Conservation (phyloP, 352 stramenopile genomes). For the Aphanomyces invadans region DNA sequence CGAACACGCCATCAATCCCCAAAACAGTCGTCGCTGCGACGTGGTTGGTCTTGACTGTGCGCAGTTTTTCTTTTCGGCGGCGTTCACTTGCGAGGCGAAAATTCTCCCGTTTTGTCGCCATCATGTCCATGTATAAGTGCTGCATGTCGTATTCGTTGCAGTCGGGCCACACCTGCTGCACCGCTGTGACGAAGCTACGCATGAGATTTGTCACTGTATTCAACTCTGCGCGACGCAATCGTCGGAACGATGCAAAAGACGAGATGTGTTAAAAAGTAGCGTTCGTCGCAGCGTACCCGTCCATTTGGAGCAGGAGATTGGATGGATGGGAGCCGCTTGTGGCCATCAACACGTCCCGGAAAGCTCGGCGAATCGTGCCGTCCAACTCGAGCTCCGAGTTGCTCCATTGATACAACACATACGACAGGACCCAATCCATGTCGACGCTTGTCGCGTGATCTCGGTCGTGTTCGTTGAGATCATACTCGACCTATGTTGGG, state of each 20-base stretch:
- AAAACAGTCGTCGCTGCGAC: slow-evolving; percentile 17
- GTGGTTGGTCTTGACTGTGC: background rate
- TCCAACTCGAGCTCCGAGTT: slow-evolving; percentile 4
- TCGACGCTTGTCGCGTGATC: background rate
- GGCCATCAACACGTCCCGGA: slow-evolving; percentile 2
- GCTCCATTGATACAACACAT: slow-evolving; percentile 5
- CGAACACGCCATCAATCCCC: slow-evolving; percentile 23
- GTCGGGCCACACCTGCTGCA: slow-evolving; percentile 3
- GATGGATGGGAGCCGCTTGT: slow-evolving; percentile 3
- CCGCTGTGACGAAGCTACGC: slow-evolving; percentile 12
- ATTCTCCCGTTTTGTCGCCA: slow-evolving; percentile 19
- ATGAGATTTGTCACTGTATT: too few species aligned
- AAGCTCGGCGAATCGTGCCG: background rate
- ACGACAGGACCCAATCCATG: slow-evolving; percentile 18
- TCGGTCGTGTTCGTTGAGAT: slow-evolving; percentile 7
- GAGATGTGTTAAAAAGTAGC: too few species aligned
- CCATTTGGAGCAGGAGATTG: slow-evolving; percentile 25
- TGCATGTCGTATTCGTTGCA: slow-evolving; percentile 1
- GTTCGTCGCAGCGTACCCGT: slow-evolving; percentile 11
- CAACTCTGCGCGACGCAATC: too few species aligned
- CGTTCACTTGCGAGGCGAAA: slow-evolving; percentile 20
- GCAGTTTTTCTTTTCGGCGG: slow-evolving; percentile 1
- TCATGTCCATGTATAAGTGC: slow-evolving; percentile 25
- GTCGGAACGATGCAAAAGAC: too few species aligned
- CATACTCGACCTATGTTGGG: slow-evolving; percentile 1